A percentile compares a stretch with the other conserved stretches of the same genome.
Conservation (phyloP, 768 basidiomycete species). For the Hortiboletus flavorubellus region DNA sequence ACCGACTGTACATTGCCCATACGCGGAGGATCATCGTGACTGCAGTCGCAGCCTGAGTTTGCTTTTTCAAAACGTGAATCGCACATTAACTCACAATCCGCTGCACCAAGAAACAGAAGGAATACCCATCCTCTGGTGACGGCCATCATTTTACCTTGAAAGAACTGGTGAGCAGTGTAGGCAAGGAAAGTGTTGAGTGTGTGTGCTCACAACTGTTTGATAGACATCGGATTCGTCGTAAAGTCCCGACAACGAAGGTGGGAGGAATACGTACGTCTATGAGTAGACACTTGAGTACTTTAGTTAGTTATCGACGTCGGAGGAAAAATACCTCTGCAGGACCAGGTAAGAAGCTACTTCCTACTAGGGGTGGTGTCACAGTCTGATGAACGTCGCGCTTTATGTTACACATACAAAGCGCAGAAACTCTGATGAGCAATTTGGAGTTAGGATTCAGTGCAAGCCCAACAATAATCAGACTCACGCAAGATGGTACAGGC, state of each 20-base stretch:
- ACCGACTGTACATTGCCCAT: not conserved
- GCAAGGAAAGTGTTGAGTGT: not conserved
- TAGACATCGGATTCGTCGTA: not conserved
- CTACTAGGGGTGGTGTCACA: not conserved
- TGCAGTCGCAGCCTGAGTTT: not conserved
- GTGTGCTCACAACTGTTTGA: conserved; percentile 1
- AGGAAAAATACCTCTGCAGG: not conserved
- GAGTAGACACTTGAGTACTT: not conserved
- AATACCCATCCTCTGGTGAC: not conserved
- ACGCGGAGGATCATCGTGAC: not conserved
- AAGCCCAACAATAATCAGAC: not conserved
- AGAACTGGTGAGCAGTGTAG: not conserved
- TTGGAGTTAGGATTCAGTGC: not conserved
- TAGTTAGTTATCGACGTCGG: not conserved
- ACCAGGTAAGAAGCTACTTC: not conserved
- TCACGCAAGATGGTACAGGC: not conserved
- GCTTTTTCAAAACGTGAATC: too few relatives aligned
- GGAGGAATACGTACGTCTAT: conserved; percentile 2
- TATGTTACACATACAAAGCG: not conserved
- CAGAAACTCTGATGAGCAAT: not conserved
- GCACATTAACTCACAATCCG: not conserved
- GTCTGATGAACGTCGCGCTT: not conserved
- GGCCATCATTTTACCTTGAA: not conserved
- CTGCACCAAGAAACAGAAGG: not conserved
- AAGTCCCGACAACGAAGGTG: not conserved